A percentile compares a stretch with the other conserved stretches of the same genome.
Conservation (phyloP, 164 flowering plant genomes). For the Magnolia sinica region DNA sequence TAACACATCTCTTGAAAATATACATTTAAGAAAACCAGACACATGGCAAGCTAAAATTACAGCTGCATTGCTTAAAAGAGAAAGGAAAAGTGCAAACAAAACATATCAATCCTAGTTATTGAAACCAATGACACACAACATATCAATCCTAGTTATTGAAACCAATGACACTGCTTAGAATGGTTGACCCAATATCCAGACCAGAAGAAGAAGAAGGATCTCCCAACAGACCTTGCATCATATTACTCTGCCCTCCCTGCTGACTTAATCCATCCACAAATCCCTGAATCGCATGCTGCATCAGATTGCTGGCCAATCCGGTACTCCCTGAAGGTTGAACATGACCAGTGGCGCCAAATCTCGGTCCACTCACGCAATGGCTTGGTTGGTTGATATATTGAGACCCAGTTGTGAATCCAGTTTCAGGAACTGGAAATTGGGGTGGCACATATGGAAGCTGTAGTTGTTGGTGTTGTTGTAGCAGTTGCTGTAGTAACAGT, state of each 20-base stretch:
- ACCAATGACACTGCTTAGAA: background rate
- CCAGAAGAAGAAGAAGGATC: background rate
- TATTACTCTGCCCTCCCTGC: conserved; percentile 1
- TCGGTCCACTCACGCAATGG: background rate
- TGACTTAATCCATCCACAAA: background rate
- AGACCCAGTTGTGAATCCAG: background rate
- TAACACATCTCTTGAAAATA: too few species aligned
- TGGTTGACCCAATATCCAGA: conserved; percentile 5
- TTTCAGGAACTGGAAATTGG: background rate
- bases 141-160: too few species aligned
- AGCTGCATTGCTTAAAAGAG: too few species aligned
- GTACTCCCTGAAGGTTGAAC: background rate
- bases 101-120: too few species aligned
- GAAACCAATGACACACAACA: too few species aligned
- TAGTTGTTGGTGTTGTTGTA: background rate
- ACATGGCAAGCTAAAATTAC: too few species aligned
- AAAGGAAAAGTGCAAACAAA: too few species aligned
- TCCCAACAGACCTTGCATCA: background rate
- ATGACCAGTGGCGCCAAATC: background rate
- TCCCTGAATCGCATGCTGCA: background rate
- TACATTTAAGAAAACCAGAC: too few species aligned
- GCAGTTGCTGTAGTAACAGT: background rate
- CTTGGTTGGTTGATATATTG: background rate
- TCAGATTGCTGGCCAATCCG: background rate
- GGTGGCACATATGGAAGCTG: background rate